phyloP scores from a whole-genome alignment of 2,329 filamentous ascomycete genomes.

The Trichoderma lentiforme region DNA sequence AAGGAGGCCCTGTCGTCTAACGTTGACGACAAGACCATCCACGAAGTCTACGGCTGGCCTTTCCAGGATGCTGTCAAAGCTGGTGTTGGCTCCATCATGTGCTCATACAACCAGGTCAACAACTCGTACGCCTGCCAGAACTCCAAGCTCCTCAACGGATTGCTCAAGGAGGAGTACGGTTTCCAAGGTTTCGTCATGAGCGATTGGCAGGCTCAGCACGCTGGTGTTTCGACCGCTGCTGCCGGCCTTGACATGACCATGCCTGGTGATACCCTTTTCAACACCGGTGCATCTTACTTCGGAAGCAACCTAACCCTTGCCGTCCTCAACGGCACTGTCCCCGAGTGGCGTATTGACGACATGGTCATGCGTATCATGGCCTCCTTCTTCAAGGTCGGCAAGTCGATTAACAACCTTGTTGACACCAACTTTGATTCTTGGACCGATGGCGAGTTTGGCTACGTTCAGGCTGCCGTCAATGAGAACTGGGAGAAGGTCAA shows the following conservation, averaged over 20 bases:
- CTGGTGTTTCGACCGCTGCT: conserved; percentile 61
- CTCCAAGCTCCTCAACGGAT: conserved; percentile 68
- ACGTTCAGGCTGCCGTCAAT: conserved; percentile 59
- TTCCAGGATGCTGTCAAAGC: conserved; percentile 70
- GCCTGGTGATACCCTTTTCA: conserved; percentile 79
- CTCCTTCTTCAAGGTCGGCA: conserved; percentile 64
- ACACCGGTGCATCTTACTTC: conserved; percentile 71
- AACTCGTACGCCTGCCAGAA: conserved; percentile 80
- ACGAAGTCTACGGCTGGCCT: conserved; percentile 76
- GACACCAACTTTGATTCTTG: conserved; percentile 85
- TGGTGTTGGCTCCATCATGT: conserved; percentile 63
- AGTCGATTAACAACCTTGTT: conserved; percentile 44
- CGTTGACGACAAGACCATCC: conserved; percentile 69
- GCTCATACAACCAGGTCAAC: conserved; percentile 75
- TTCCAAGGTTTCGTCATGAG: conserved; percentile 79
- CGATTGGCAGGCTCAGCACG: conserved; percentile 78
- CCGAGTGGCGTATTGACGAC: conserved; percentile 84
- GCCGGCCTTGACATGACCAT: conserved; percentile 85
- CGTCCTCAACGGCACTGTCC: conserved; percentile 84
- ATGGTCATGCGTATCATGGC: conserved; percentile 84
- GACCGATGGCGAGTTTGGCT: conserved; percentile 73
- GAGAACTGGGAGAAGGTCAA: conserved; percentile 68
- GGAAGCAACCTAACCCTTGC: conserved; percentile 84
- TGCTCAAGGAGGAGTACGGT: conserved; percentile 75
- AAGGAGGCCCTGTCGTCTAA: conserved; percentile 58